Evolutionary conservation across 2,329 filamentous ascomycete genomes (phyloP), one percentile per base, ranked within the genome.

Genomic region (Sporothrix protearum): DNA sequence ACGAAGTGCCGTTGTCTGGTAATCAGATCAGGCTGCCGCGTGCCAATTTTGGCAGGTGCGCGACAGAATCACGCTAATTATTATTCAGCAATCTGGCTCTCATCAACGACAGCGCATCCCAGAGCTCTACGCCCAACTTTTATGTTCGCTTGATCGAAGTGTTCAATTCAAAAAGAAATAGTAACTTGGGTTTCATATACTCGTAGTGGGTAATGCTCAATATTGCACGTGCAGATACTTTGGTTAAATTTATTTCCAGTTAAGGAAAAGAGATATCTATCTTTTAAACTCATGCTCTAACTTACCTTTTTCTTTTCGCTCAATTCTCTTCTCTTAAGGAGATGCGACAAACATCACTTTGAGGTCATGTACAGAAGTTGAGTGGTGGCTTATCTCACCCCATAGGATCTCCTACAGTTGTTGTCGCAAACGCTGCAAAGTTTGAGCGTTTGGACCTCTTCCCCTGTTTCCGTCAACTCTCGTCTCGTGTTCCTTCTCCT

Each of bases 361-460:
- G n/a, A n/a, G n/a, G n/a, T n/a, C n/a, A n/a, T n/a, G n/a, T n/a
- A n/a, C n/a, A n/a, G n/a, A n/a, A n/a, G n/a, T n/a, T n/a, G n/a
- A n/a, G n/a, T n/a, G n/a, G n/a, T n/a, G n/a, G n/a, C n/a, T n/a
- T n/a, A n/a, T n/a, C 28, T 57, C 3, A 28, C 53, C 12, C 53
- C 49, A 6, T 25, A 33, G 12, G 57, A 47, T 71, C 68, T 71
- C 70, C 47, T 66, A 72, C 72, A 71, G 30, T 36, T 66, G 36
- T 19, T 67, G 68, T 69, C 71, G 64, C 73, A 73, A 69, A 61
- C 39, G 12, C 45, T 39, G 66, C 66, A 42, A 45, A 25, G 42
- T 42, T n/a, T n/a, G 33, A 47, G 14, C 67, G 67, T n/a, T 69
- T 36, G 22, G 51, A 25, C 51, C 67, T 51, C 51, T n/a, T 47